Conservation (phyloP, 2,329 filamentous ascomycete species). For the Venturia nashicola region DNA sequence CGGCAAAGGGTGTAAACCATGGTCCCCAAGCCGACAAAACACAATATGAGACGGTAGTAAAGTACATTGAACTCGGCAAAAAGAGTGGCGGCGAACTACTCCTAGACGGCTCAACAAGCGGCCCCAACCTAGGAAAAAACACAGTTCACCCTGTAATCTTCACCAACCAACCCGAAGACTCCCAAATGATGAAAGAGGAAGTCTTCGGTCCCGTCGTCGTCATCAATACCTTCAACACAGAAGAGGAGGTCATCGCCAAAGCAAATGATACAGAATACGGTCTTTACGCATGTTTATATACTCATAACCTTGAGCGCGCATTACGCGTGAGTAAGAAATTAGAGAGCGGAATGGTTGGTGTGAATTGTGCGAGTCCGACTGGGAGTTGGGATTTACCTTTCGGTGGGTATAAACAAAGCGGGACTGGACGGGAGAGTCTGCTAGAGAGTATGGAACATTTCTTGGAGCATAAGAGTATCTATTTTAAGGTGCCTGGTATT, state of each 20-base stretch:
- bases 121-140: constrained; percentile 10
- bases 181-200: constrained; percentile 18
- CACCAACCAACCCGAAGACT: constrained; percentile 12
- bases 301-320: constrained; percentile 13
- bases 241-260: constrained; percentile 20
- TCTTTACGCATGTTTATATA: constrained; percentile 19
- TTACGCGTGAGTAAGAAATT: constrained; percentile 15
- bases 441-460: constrained; percentile 5
- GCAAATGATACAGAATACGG: constrained; percentile 21
- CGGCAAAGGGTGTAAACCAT: constrained; percentile 16
- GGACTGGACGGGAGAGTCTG: constrained; percentile 7
- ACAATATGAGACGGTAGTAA: constrained; percentile 30
- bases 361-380: constrained; percentile 6
- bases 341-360: constrained; percentile 13
- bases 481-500: constrained; percentile 5
- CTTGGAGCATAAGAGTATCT: constrained; percentile 6
- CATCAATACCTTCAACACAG: constrained; percentile 17
- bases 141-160: constrained; percentile 18
- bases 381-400: constrained; percentile 10
- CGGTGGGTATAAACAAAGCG: constrained; percentile 11
- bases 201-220: constrained; percentile 20
- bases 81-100: constrained; percentile 18
- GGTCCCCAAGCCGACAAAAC: constrained; percentile 40
- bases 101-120: constrained; percentile 17
- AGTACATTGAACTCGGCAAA: constrained; percentile 5